Evolutionary conservation across 2,329 filamentous ascomycete species (phyloP).

Genomic region (Cladorrhinum sp.): DNA sequence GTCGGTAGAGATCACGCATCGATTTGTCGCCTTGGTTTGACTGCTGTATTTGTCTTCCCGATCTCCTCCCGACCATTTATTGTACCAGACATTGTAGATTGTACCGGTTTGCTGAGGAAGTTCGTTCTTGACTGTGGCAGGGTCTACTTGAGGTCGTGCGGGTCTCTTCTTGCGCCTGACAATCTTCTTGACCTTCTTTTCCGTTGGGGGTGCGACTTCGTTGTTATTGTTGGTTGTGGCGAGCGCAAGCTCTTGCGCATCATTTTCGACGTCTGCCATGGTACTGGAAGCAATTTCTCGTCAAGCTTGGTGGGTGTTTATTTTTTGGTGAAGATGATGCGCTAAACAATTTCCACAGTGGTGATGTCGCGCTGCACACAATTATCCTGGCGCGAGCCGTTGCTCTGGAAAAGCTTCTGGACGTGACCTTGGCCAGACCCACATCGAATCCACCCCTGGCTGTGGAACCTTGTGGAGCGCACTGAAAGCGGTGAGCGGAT

Average conservation of each 20-base stretch:
- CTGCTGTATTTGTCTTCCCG: conserved; percentile 86
- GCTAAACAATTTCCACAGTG: neutral
- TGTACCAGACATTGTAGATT: conserved; percentile 98
- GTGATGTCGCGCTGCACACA: neutral
- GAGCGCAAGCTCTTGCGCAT: conserved; percentile 28
- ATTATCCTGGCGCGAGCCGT: neutral
- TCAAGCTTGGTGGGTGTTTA: neutral
- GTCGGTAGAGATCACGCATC: conserved; percentile 82
- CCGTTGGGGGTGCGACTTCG: conserved; percentile 46
- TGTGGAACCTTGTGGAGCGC: neutral
- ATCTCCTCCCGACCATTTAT: conserved; percentile 96
- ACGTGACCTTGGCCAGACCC: neutral
- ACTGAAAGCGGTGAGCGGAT: conserved; percentile 20
- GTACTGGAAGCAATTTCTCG: neutral
- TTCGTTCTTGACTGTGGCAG: conserved; percentile 75
- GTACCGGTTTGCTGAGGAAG: conserved; percentile 89
- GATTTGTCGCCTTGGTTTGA: conserved; percentile 75
- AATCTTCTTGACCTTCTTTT: conserved; percentile 80
- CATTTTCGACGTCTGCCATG: conserved; percentile 29
- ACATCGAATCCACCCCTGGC: neutral
- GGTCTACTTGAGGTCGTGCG: conserved; percentile 86
- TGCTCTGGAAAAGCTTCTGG: neutral
- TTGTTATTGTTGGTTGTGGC: conserved; percentile 39
- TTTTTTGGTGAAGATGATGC: neutral
- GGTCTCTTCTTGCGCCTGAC: conserved; percentile 87